phyloP scores from a whole-genome alignment of 495 filamentous ascomycete species.

The Tuber brumale region DNA sequence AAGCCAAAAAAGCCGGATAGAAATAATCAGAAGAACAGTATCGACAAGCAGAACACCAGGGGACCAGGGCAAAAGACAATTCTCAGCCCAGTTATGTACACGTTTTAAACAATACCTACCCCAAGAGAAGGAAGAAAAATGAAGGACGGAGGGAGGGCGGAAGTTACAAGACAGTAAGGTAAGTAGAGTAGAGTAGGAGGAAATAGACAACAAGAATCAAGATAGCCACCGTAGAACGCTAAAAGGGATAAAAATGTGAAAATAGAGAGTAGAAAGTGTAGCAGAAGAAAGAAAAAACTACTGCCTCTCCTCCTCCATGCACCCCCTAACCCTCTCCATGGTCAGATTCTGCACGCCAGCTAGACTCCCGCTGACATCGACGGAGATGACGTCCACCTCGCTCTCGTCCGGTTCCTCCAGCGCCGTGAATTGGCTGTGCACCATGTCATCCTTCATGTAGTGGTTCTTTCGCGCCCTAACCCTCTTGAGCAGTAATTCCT shows the following conservation, averaged over 20 bases:
- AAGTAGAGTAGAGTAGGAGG: background rate
- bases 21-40: background rate
- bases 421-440: slow-evolving; percentile 80
- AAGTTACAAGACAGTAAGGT: background rate
- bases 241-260: slow-evolving; percentile 19
- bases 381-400: slow-evolving; percentile 76
- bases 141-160: background rate
- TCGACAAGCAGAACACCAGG: background rate
- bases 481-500: slow-evolving; percentile 65
- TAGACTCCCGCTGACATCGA: slow-evolving; percentile 65
- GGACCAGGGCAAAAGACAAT: background rate
- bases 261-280: slow-evolving; percentile 3
- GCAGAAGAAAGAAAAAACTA: slow-evolving; percentile 16
- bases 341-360: slow-evolving; percentile 63
- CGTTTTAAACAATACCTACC: background rate
- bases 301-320: slow-evolving; percentile 30
- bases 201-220: background rate
- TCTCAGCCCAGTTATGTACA: background rate
- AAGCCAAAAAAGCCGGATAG: background rate
- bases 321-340: slow-evolving; percentile 50
- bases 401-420: slow-evolving; percentile 71
- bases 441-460: slow-evolving; percentile 97
- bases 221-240: slow-evolving; percentile 7
- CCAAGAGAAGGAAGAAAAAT: background rate
- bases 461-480: slow-evolving; percentile 70